Evolutionary conservation across 2,329 filamentous ascomycete species (phyloP).

Genomic region (Hymenoscyphus scutula): DNA sequence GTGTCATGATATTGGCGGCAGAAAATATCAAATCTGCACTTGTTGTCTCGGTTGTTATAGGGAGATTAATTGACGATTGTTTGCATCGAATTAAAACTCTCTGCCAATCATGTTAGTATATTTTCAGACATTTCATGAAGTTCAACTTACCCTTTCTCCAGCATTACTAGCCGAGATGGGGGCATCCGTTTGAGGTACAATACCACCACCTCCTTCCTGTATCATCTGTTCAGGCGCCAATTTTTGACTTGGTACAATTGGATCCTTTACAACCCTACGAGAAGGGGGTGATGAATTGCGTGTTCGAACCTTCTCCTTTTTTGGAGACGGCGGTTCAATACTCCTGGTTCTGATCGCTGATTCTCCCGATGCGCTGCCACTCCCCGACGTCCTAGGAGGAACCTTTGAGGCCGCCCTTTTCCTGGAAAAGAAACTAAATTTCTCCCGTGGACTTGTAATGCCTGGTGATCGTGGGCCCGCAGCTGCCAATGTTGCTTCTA

Average conservation of each 20-base stretch:
- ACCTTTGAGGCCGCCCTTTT: slow-evolving; percentile 25
- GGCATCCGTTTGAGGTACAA: slow-evolving; percentile 63
- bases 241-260: not conserved
- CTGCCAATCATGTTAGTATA: slow-evolving; percentile 41
- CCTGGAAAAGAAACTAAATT: slow-evolving; percentile 34
- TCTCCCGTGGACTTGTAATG: slow-evolving; percentile 28
- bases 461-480: slow-evolving; percentile 22
- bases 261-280: slow-evolving; percentile 7
- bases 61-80: slow-evolving; percentile 66
- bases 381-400: slow-evolving; percentile 18
- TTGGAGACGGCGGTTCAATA: slow-evolving; percentile 17
- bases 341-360: slow-evolving; percentile 16
- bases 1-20: slow-evolving; percentile 60
- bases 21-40: slow-evolving; percentile 69
- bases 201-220: slow-evolving; percentile 32
- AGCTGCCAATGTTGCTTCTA: slow-evolving; percentile 35
- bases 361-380: slow-evolving; percentile 15
- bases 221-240: slow-evolving; percentile 19
- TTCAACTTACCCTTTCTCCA: slow-evolving; percentile 64
- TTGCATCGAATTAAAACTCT: slow-evolving; percentile 71
- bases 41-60: slow-evolving; percentile 72
- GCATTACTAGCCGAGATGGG: slow-evolving; percentile 79
- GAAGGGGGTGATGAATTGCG: slow-evolving; percentile 6
- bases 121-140: slow-evolving; percentile 1
- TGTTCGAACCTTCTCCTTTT: slow-evolving; percentile 7